Evolutionary conservation across 1,284 basidiomycete species (phyloP).

Genomic region (Rhodofomes roseus): DNA sequence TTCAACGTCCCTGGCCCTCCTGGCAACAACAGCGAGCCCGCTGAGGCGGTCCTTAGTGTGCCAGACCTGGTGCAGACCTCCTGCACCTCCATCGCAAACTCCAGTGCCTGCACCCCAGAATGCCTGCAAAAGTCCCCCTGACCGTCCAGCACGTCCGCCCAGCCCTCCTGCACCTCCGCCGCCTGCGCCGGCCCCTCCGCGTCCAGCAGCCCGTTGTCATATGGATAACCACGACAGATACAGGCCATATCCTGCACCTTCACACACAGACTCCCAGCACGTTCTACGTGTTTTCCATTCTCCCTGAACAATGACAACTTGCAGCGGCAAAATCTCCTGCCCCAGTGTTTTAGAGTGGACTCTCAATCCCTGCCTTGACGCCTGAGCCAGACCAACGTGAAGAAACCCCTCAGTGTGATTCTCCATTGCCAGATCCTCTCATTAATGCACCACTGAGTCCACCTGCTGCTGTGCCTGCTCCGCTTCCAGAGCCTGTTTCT

Average conservation of each 20-base stretch:
- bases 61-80: conserved; percentile 8
- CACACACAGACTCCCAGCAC: conserved; percentile 1
- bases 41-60: background rate
- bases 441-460: background rate
- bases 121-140: background rate
- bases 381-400: background rate
- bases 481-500: background rate
- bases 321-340: conserved; percentile 2
- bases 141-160: conserved; percentile 3
- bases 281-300: conserved; percentile 3
- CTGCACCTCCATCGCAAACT: conserved; percentile 2
- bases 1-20: conserved; percentile 1
- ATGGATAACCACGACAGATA: background rate
- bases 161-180: conserved; percentile 2
- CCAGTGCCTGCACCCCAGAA: background rate
- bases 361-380: conserved; percentile 4
- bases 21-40: background rate
- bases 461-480: background rate
- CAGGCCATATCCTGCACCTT: conserved; percentile 7
- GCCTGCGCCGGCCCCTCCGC: conserved; percentile 4
- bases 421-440: background rate
- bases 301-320: conserved; percentile 7
- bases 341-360: conserved; percentile 4
- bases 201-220: conserved; percentile 2
- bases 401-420: background rate